These are phyloP conservation scores for Phytophthora pseudosyringae DNA, from an alignment of 352 stramenopile species.

Conservation along the genomic window DNA sequence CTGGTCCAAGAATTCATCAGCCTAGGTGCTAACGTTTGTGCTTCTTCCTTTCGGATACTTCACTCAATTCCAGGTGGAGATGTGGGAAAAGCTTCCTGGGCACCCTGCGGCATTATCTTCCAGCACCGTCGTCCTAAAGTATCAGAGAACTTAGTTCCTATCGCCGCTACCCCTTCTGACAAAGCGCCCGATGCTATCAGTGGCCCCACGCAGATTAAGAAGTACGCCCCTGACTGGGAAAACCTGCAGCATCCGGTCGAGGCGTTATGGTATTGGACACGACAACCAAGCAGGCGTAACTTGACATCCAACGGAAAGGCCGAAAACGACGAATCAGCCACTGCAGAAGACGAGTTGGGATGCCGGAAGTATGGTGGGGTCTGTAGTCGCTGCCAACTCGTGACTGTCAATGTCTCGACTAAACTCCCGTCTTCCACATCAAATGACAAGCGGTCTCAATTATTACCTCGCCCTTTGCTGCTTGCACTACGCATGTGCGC, in stretches of 20 bases:
- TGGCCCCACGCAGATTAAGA: background rate
- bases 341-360: constrained; percentile 22
- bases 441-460: background rate
- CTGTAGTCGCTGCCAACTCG: constrained; percentile 16
- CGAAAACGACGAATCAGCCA: background rate
- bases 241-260: constrained; percentile 31
- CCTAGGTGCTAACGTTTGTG: constrained; percentile 49
- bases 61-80: background rate
- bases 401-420: background rate
- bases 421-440: background rate
- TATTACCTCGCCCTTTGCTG: constrained; percentile 32
- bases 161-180: background rate
- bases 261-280: constrained; percentile 38
- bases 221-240: constrained; percentile 11
- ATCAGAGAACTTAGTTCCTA: background rate
- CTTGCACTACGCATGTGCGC: constrained; percentile 43
- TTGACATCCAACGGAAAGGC: background rate
- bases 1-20: constrained; percentile 52
- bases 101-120: constrained; percentile 49
- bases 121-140: constrained; percentile 17
- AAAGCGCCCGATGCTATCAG: background rate
- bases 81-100: constrained; percentile 45
- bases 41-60: background rate
- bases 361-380: constrained; percentile 38
- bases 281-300: background rate